phyloP scores from a whole-genome alignment of 352 stramenopile genomes.

The Aphanomyces invadans region DNA sequence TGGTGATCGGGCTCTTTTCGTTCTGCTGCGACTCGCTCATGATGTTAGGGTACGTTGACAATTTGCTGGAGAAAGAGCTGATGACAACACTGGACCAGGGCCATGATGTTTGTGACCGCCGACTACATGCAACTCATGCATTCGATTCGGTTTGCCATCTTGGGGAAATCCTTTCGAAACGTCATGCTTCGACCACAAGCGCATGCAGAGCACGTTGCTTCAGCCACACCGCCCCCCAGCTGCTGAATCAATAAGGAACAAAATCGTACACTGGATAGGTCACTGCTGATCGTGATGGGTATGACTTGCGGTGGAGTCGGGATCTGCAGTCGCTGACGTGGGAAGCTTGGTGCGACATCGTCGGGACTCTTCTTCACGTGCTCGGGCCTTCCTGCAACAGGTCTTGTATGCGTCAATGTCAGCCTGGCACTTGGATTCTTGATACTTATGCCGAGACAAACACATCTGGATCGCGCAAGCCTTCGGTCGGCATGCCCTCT shows the following conservation, averaged over 20 bases:
- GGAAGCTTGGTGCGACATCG: not conserved
- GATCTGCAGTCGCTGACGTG: too few species aligned
- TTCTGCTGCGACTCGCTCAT: constrained; percentile 18
- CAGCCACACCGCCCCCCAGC: not conserved
- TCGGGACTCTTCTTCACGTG: not conserved
- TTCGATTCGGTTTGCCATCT: constrained; percentile 23
- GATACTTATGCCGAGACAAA: constrained; percentile 60
- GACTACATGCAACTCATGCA: constrained; percentile 24
- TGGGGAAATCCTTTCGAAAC: constrained; percentile 17
- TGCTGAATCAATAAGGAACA: not conserved
- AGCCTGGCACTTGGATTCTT: constrained; percentile 55
- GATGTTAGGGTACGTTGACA: constrained; percentile 23
- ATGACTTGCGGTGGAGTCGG: too few species aligned
- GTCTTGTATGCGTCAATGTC: constrained; percentile 66
- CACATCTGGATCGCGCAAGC: constrained; percentile 79
- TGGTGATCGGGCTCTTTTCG: constrained; percentile 3
- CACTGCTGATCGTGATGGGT: too few species aligned
- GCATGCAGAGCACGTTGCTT: not conserved
- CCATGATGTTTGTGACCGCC: constrained; percentile 23
- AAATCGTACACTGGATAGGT: too few species aligned
- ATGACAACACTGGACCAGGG: not conserved
- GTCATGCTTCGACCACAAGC: constrained; percentile 13
- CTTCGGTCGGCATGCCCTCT: constrained; percentile 57
- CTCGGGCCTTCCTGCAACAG: constrained; percentile 41
- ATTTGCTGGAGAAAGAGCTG: too few species aligned